phyloP scores from a whole-genome alignment of 2,329 filamentous ascomycete genomes.

The Fusarium graminum region DNA sequence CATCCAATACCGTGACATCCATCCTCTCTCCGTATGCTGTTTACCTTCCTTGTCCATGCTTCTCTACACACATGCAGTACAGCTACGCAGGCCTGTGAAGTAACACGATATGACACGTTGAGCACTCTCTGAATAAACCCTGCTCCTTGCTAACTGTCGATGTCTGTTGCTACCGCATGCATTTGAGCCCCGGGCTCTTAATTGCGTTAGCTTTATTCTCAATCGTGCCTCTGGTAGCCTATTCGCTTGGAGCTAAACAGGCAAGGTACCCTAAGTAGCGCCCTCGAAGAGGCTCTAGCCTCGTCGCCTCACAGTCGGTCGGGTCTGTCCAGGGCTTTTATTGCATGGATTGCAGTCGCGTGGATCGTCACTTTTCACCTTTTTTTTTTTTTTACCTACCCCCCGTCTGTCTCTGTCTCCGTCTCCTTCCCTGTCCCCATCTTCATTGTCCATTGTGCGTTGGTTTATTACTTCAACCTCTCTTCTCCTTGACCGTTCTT shows the following conservation, averaged over 20 bases:
- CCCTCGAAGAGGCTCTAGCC: constrained; percentile 16
- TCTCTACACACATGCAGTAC: too few species aligned
- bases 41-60: background rate
- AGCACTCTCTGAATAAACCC: constrained; percentile 12
- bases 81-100: background rate
- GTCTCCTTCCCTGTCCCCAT: constrained; percentile 4
- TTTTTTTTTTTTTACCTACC: constrained; percentile 45
- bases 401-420: constrained; percentile 15
- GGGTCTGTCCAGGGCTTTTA: constrained; percentile 14
- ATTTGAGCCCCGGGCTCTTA: constrained; percentile 30
- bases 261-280: constrained; percentile 29
- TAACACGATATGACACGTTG: constrained; percentile 1
- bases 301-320: constrained; percentile 38
- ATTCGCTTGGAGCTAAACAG: constrained; percentile 32
- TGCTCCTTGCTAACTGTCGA: constrained; percentile 11
- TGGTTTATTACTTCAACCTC: constrained; percentile 21
- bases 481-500: constrained; percentile 3
- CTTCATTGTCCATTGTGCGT: background rate
- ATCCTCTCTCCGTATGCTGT: background rate
- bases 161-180: constrained; percentile 1
- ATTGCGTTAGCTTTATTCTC: constrained; percentile 29
- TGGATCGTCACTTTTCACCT: constrained; percentile 49
- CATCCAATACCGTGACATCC: constrained; percentile 1
- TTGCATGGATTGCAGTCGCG: constrained; percentile 9
- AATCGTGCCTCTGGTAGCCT: constrained; percentile 20